Base-by-base conservation (phyloP, 805 yeast species). In the Cyberlindnera suaveolens region DNA sequence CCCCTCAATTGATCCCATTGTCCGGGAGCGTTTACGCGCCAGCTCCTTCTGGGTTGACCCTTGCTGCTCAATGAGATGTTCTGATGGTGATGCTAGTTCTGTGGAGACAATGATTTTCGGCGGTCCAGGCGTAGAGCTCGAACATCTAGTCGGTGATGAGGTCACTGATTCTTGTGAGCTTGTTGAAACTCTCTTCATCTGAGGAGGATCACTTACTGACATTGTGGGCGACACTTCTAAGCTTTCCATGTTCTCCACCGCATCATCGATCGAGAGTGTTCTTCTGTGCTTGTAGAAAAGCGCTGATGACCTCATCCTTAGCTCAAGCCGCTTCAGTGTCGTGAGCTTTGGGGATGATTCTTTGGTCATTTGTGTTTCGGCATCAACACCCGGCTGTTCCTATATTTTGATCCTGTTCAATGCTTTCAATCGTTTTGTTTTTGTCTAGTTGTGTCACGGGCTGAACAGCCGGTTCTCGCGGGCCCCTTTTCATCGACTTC, bases 1-100 rank as follows among this genome's bases (percentile, higher is more conserved):
- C 29, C 51, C 46, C 13, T 58, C 62, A 6, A 53, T 37, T 1
- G 60, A 53, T 1, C 61, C 61, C 23, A 57, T 34, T 0, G 62
- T 58, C 17, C 49, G 51, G 5, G 60, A 53, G 6, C 62, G 44
- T 31, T 47, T 52, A 34, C 62, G 44, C 13, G 37, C n/a, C 4
- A 51, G 18, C 6, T 52, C 54, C n/a, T 49, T 43, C 31, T 37
- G 38, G 6, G 37, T 9, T 23, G 27, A 23, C 27, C 8, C 27
- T 2, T 8, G 14, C 15, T 20, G n/a, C 26, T 34, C 15, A 15
- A 19, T 18, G 27, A 11, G 14, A 19, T 34, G 27, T 18, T 23
- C 37, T 20, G 26, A 15, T 19, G 37, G 37, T 34, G 30, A 17
- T 33, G 11, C 35, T 10, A 19, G n/a, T 10, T 33, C 13, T 13